phyloP scores from a whole-genome alignment of 1,139 yeast genomes.

The Yamadazyma aaseri region DNA sequence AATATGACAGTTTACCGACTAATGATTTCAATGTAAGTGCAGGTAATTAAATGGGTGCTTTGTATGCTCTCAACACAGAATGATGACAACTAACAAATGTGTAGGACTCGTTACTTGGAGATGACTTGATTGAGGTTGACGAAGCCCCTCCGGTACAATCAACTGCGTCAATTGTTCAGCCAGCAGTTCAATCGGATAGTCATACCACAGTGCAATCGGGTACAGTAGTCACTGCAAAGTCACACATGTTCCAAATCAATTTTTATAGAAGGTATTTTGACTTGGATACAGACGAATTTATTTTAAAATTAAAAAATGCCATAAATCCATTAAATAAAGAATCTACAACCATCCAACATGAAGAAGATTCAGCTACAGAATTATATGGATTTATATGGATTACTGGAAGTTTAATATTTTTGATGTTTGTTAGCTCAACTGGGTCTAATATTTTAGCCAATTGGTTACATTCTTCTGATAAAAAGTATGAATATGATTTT shows the following conservation, averaged over 20 bases:
- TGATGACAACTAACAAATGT: too few species aligned
- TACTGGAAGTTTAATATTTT: conserved; percentile 71
- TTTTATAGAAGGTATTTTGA: conserved; percentile 63
- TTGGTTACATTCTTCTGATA: conserved; percentile 44
- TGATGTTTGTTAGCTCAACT: conserved; percentile 73
- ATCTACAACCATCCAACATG: conserved; percentile 15
- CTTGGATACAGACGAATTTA: conserved; percentile 60
- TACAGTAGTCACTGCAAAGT: conserved; percentile 15
- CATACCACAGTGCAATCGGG: conserved; percentile 18
- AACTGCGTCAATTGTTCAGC: too few species aligned
- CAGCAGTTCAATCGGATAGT: conserved; percentile 13
- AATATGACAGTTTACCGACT: conserved; percentile 9
- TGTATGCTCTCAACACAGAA: too few species aligned
- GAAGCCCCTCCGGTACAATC: conserved; percentile 3
- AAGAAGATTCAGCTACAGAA: conserved; percentile 47
- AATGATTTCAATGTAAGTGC: conserved; percentile 9
- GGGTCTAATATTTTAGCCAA: conserved; percentile 42
- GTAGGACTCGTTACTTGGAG: conserved; percentile 14
- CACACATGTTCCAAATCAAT: conserved; percentile 53
- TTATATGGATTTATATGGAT: conserved; percentile 86
- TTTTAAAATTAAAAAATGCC: conserved; percentile 41
- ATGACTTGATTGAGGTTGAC: conserved; percentile 15
- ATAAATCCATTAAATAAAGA: conserved; percentile 43
- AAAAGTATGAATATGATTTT: conserved; percentile 57
- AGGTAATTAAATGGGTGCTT: not conserved